Evolutionary conservation across 2,329 filamentous ascomycete species (phyloP).

Genomic region (Blastomyces gilchristii): DNA sequence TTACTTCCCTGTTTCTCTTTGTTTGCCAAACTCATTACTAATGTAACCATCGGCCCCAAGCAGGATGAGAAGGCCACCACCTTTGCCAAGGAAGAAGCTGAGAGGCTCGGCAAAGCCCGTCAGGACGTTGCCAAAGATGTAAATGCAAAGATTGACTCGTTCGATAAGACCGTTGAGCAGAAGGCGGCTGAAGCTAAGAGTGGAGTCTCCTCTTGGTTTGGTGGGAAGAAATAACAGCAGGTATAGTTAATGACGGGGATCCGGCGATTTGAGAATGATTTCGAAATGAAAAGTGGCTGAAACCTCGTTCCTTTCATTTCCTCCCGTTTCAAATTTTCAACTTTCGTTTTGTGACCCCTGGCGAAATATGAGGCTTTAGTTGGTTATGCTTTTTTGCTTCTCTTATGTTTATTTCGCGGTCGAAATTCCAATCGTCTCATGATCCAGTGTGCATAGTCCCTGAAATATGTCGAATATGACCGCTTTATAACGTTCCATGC

Average conservation of each 20-base stretch:
- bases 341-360: neutral
- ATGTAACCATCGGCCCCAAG: neutral
- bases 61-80: conserved; percentile 49
- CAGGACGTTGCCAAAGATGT: conserved; percentile 51
- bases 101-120: conserved; percentile 50
- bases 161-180: conserved; percentile 72
- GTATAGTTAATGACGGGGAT: neutral
- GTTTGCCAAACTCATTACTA: neutral
- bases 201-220: conserved; percentile 77
- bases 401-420: neutral
- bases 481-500: neutral
- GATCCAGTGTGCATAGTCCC: neutral
- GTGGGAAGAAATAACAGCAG: conserved; percentile 30
- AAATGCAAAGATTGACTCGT: conserved; percentile 55
- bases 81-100: conserved; percentile 49
- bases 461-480: neutral
- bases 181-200: conserved; percentile 73
- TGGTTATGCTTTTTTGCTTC: neutral
- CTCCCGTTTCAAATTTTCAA: neutral
- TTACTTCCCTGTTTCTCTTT: neutral
- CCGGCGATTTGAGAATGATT: neutral
- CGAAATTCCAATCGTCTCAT: neutral
- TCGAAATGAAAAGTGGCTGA: neutral
- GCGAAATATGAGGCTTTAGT: neutral
- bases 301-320: neutral